phyloP scores from a whole-genome alignment of 2,329 filamentous ascomycete genomes.

The Nigrograna mackinnonii region DNA sequence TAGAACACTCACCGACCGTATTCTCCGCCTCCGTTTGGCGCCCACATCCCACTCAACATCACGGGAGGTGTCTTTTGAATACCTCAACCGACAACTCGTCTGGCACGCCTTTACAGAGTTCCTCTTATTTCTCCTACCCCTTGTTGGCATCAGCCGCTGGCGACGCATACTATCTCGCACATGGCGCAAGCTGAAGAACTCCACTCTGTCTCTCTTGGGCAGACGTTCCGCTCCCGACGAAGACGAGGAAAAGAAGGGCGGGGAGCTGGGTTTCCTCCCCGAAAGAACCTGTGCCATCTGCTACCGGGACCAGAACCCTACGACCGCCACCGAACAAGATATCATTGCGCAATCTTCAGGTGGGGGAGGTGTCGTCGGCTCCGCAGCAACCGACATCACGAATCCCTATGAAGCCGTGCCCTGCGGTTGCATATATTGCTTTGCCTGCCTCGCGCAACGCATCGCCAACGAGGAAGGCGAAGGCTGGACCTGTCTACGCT shows the following conservation, averaged over 20 bases:
- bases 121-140: slow-evolving; percentile 90
- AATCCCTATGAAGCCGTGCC: slow-evolving; percentile 92
- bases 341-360: slow-evolving; percentile 65
- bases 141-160: slow-evolving; percentile 95
- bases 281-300: slow-evolving; percentile 96
- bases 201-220: slow-evolving; percentile 53
- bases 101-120: slow-evolving; percentile 99
- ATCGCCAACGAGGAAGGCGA: slow-evolving; percentile 93
- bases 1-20: slow-evolving; percentile 83
- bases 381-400: slow-evolving; percentile 88
- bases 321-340: slow-evolving; percentile 68
- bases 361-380: slow-evolving; percentile 80
- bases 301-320: slow-evolving; percentile 88
- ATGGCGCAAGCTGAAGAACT: slow-evolving; percentile 78
- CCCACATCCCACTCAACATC: slow-evolving; percentile 82
- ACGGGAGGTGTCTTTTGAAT: slow-evolving; percentile 95
- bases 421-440: slow-evolving; percentile 94
- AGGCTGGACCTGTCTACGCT: slow-evolving; percentile 89
- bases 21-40: slow-evolving; percentile 81
- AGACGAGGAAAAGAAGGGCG: slow-evolving; percentile 53
- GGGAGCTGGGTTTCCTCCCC: slow-evolving; percentile 83
- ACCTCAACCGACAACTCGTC: slow-evolving; percentile 93
- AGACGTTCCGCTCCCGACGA: slow-evolving; percentile 47
- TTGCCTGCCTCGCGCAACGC: slow-evolving; percentile 88
- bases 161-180: slow-evolving; percentile 82